phyloP scores from a whole-genome alignment of 1,139 yeast species.

The Blastobotrys indianensis region DNA sequence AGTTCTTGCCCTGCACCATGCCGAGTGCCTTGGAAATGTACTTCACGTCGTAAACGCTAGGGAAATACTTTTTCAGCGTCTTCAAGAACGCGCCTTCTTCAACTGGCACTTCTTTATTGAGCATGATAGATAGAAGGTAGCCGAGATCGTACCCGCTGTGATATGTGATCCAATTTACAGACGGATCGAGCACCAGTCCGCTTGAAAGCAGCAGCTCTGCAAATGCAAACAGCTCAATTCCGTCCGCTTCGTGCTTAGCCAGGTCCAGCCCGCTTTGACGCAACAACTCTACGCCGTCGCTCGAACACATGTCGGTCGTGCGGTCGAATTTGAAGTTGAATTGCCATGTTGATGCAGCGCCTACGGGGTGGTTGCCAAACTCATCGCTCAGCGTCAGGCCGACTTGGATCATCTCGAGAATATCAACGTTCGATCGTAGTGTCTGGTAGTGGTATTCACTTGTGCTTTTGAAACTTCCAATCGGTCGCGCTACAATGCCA shows the following conservation, averaged over 20 bases:
- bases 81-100: slow-evolving; percentile 74
- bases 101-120: slow-evolving; percentile 71
- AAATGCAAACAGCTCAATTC: slow-evolving; percentile 74
- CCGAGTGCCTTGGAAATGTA: slow-evolving; percentile 51
- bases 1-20: slow-evolving; percentile 33
- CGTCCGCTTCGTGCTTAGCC: slow-evolving; percentile 65
- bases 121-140: slow-evolving; percentile 69
- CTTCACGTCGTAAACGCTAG: slow-evolving; percentile 80
- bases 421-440: slow-evolving; percentile 82
- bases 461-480: slow-evolving; percentile 88
- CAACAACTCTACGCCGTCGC: slow-evolving; percentile 68
- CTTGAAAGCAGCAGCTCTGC: slow-evolving; percentile 82
- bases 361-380: slow-evolving; percentile 66
- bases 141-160: slow-evolving; percentile 93
- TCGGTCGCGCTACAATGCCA: slow-evolving; percentile 93
- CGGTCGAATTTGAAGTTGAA: slow-evolving; percentile 84
- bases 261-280: slow-evolving; percentile 83
- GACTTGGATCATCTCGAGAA: slow-evolving; percentile 77
- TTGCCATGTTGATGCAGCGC: slow-evolving; percentile 74
- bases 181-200: slow-evolving; percentile 70
- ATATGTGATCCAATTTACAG: slow-evolving; percentile 83
- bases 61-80: slow-evolving; percentile 70
- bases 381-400: slow-evolving; percentile 81
- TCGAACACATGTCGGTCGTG: slow-evolving; percentile 65
- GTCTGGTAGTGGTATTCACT: slow-evolving; percentile 96